Percentiles rank a stretch among this genome's conserved stretches.
Evolutionary conservation across 2,329 filamentous ascomycete species (phyloP).

Genomic region (Aspergillus fischeri): DNA sequence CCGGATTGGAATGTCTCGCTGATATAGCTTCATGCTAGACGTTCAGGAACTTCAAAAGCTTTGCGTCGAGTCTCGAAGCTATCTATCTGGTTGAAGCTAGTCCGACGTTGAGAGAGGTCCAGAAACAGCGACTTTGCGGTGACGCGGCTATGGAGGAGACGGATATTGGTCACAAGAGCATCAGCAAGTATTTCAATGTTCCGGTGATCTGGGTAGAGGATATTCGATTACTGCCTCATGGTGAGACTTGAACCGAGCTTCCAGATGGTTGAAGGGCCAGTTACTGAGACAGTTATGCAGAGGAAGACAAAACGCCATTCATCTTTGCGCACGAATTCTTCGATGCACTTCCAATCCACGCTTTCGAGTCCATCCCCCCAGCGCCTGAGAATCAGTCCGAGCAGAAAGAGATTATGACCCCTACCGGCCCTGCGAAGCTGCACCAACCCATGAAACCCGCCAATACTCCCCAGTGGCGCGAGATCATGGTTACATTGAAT

Average conservation of each 20-base stretch:
- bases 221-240: constrained; percentile 72
- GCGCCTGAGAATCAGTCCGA: constrained; percentile 42
- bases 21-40: constrained; percentile 52
- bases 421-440: constrained; percentile 46
- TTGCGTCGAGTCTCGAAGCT: constrained; percentile 73
- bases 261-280: not conserved
- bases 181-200: constrained; percentile 67
- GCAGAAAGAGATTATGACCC: constrained; percentile 48
- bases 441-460: constrained; percentile 38
- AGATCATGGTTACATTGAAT: constrained; percentile 71
- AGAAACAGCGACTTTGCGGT: constrained; percentile 79
- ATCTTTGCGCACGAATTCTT: constrained; percentile 98
- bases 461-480: constrained; percentile 66
- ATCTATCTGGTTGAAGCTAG: constrained; percentile 97
- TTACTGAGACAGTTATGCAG: constrained; percentile 32
- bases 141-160: constrained; percentile 64
- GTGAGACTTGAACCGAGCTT: constrained; percentile 38
- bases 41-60: constrained; percentile 73
- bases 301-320: constrained; percentile 71
- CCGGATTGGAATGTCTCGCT: not conserved
- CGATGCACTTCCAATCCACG: constrained; percentile 92
- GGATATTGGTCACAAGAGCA: constrained; percentile 68
- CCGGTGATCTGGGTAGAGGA: constrained; percentile 90
- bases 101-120: constrained; percentile 67
- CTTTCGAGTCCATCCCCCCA: constrained; percentile 72